Base-by-base conservation (phyloP, 2,329 filamentous ascomycete genomes). In the Sporothrix brasiliensis region DNA sequence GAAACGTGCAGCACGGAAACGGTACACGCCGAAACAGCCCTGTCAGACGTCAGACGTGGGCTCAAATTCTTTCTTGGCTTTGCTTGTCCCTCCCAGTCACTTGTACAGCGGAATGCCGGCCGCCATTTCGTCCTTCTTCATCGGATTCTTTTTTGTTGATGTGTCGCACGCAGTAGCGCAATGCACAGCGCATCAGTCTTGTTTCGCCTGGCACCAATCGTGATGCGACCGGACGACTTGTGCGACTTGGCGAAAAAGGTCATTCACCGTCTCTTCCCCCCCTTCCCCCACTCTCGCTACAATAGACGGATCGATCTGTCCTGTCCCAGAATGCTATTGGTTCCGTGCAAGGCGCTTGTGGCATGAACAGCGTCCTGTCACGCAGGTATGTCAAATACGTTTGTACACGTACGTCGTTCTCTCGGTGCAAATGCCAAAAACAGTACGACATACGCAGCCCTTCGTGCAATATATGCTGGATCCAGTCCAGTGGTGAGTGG, bases 1-100 rank as follows among this genome's bases (percentile, higher is more conserved):
- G 66, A 68, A 68, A 68, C 68, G 47, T 50, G 27, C 56, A 69
- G 4, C 68, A 54, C 68, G 68, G 68, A 63, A 69, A 63, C 41
- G 11, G 44, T n/a, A 30, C 30, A 44, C 56, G 44, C 68, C 68
- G 68, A 69, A 69, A 69, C 68, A 69, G 41, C 41, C 14, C 41
- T 44, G 41, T 14, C 41, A 9, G 14, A 44, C 1, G 41, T 14
- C 41, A 9, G 14, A 44, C 1, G 34, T 34, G 34, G 34, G 11
- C 41, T 44, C 41, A 30, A 9, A 16, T 44, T 16, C 41, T 44
- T 44, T 44, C 10, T 44, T 19, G 4, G 49, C 21, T 9, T 19
- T 49, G 6, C 14, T 49, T n/a, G 41, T 47, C 14, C 11, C 41
- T 34, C 34, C 4, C 6, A 34, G 7, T 44, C 11, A 44, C 41